phyloP scores from a whole-genome alignment of 257 asterid species.

The Anisodus acutangulus region DNA sequence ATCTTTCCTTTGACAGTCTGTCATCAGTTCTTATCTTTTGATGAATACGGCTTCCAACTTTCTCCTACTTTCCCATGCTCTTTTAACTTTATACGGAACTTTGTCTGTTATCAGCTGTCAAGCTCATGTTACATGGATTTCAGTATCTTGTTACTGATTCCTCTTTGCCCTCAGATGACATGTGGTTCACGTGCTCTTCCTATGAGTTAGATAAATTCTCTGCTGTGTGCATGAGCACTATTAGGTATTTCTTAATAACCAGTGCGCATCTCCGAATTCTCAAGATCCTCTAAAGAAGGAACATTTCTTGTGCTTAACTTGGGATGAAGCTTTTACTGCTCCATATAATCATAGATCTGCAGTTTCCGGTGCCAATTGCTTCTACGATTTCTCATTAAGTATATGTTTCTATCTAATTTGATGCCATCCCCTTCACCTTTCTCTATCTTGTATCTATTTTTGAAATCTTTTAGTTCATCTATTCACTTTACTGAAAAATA shows the following conservation, averaged over 20 bases:
- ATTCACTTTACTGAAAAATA: neutral
- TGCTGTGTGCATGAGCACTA: constrained; percentile 10
- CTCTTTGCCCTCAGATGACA: constrained; percentile 20
- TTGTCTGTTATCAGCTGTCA: constrained; percentile 20
- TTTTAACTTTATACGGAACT: constrained; percentile 9
- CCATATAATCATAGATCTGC: constrained; percentile 5
- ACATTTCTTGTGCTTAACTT: constrained; percentile 21
- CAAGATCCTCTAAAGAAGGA: neutral
- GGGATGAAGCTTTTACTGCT: neutral
- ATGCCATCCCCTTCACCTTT: neutral
- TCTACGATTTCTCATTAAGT: constrained; percentile 11
- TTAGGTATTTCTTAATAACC: neutral
- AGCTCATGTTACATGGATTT: constrained; percentile 26
- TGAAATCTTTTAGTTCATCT: neutral
- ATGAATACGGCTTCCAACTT: constrained; percentile 33
- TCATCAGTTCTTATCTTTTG: constrained; percentile 35
- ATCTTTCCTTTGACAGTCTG: constrained; percentile 48
- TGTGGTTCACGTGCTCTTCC: neutral
- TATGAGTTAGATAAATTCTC: constrained; percentile 3
- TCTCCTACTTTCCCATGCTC: constrained; percentile 33
- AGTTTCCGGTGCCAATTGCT: constrained; percentile 20
- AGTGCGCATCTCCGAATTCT: neutral
- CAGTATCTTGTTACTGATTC: constrained; percentile 25
- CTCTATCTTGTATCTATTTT: constrained; percentile 2
- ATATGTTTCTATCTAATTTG: constrained; percentile 9